Conservation (phyloP, 2,329 filamentous ascomycete genomes). For the Curvularia sp. region DNA sequence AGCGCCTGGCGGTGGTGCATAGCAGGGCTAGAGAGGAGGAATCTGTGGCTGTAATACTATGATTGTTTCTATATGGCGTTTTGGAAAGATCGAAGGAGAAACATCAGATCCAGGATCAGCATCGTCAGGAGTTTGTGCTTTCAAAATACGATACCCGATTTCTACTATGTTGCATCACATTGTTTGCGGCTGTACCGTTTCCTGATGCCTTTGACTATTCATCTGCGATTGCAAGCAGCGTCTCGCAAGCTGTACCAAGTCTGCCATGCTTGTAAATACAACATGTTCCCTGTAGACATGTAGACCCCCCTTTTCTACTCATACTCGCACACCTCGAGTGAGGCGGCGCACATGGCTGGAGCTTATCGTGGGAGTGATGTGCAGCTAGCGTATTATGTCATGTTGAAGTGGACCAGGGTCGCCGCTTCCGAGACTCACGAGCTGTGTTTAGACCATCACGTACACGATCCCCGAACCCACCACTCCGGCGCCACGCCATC, state of each 20-base stretch:
- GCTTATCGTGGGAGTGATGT: constrained; percentile 22
- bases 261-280: not conserved
- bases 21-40: not conserved
- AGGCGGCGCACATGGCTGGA: constrained; percentile 5
- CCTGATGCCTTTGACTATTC: constrained; percentile 7
- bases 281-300: not conserved
- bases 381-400: constrained; percentile 28
- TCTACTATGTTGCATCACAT: constrained; percentile 11
- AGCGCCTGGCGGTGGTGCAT: constrained; percentile 9
- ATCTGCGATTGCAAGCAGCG: not conserved
- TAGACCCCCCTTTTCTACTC: not conserved
- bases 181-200: not conserved
- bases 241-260: not conserved
- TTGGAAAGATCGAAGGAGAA: not conserved
- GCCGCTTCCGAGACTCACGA: constrained; percentile 30
- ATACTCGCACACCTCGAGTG: not conserved
- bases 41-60: constrained; percentile 20
- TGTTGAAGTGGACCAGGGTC: constrained; percentile 25
- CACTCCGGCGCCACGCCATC: constrained; percentile 41
- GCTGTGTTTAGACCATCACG: constrained; percentile 36
- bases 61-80: constrained; percentile 10
- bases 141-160: constrained; percentile 45
- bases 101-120: constrained; percentile 7
- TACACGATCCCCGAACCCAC: constrained; percentile 35
- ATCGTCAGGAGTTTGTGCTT: constrained; percentile 36